Evolutionary conservation across 2,329 filamentous ascomycete species (phyloP).

Genomic region (Cercospora zeae-maydis): DNA sequence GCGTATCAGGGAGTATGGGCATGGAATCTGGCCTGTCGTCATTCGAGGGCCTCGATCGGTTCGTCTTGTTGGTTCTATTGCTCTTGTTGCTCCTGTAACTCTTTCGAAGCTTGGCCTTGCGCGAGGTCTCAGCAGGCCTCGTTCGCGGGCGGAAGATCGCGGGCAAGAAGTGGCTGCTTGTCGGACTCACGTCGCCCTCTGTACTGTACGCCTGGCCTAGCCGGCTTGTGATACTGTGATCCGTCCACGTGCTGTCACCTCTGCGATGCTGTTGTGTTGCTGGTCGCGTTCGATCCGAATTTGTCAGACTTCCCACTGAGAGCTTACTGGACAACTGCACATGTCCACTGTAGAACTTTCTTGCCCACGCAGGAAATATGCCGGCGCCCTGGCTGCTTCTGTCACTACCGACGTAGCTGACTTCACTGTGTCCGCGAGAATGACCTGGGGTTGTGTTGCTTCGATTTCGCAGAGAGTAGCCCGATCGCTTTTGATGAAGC

Average conservation of each 20-base stretch:
- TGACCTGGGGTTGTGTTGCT: conserved; percentile 34
- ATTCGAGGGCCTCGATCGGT: conserved; percentile 15
- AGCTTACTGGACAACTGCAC: conserved; percentile 31
- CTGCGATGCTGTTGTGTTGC: conserved; percentile 21
- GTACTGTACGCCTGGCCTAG: conserved; percentile 32
- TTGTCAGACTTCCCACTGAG: conserved; percentile 25
- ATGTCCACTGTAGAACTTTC: conserved; percentile 35
- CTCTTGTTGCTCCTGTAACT: conserved; percentile 16
- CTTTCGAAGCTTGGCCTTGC: conserved; percentile 22
- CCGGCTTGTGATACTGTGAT: conserved; percentile 34
- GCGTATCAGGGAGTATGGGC: conserved; percentile 25
- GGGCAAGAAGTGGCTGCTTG: conserved; percentile 36
- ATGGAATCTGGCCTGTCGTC: conserved; percentile 28
- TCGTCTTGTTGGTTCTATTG: conserved; percentile 12
- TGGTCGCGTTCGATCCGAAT: conserved; percentile 16
- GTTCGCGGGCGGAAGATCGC: conserved; percentile 37
- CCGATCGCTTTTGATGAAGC: conserved; percentile 35
- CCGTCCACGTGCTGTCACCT: conserved; percentile 31
- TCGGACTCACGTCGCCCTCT: conserved; percentile 28
- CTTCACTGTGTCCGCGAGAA: conserved; percentile 32
- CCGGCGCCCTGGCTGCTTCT: conserved; percentile 27
- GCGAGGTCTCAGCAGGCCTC: conserved; percentile 24
- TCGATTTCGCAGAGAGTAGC: conserved; percentile 32
- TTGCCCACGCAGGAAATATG: conserved; percentile 39
- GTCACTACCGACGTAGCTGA: conserved; percentile 32